phyloP scores from a whole-genome alignment of 106 monocot genomes.

The Gastrodia elata region DNA sequence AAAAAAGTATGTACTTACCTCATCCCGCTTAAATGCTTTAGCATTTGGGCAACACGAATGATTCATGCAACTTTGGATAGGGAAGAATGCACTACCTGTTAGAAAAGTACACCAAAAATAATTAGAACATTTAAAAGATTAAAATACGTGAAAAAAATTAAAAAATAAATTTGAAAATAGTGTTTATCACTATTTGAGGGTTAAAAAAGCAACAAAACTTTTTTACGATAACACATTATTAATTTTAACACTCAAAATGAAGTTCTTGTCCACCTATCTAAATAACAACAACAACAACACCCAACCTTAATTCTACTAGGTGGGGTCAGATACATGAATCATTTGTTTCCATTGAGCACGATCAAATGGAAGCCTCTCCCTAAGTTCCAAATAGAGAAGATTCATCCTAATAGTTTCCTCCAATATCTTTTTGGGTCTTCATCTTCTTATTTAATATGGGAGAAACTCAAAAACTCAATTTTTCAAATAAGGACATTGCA shows the following conservation, averaged over 20 bases:
- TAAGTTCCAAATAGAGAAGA: no score
- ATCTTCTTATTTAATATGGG: no score
- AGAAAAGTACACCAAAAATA: not conserved
- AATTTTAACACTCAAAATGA: not conserved
- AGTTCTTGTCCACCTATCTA: no score
- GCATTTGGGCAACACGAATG: conserved; percentile 95
- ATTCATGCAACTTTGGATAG: conserved; percentile 96
- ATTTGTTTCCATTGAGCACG: no score
- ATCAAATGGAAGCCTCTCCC: no score
- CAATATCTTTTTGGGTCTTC: no score
- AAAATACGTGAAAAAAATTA: not conserved
- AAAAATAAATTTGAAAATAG: not conserved
- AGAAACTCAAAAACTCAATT: no score
- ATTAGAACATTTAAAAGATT: conserved; percentile 3
- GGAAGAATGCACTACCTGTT: conserved; percentile 88
- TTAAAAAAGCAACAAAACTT: not conserved
- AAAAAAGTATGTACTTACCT: conserved; percentile 35
- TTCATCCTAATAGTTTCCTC: no score
- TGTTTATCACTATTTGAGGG: not conserved
- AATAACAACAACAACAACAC: no score
- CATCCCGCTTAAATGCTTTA: conserved; percentile 94
- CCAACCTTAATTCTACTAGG: no score
- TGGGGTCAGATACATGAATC: no score
- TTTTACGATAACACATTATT: not conserved
- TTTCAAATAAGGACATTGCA: no score